These are phyloP conservation scores for Berkeleyomyces rouxiae DNA, from an alignment of 2,329 filamentous ascomycete genomes.

Conservation along the genomic window DNA sequence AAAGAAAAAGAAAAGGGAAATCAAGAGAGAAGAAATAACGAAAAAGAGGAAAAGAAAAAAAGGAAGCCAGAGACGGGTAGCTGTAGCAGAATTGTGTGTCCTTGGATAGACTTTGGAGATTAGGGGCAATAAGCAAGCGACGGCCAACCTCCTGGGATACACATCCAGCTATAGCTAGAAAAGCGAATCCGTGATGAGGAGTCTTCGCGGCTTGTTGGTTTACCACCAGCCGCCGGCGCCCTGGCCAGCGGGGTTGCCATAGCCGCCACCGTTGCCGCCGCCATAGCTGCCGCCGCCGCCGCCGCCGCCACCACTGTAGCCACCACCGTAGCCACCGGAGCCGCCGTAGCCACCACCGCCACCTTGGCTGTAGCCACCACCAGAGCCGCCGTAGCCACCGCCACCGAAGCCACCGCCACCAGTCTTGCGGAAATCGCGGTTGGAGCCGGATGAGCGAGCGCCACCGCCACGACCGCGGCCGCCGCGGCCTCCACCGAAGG, in stretches of 20 bases:
- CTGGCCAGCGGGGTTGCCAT: conserved; percentile 53
- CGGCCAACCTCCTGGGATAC: not conserved
- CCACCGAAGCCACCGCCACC: conserved; percentile 28
- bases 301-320: conserved; percentile 28
- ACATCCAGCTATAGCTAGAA: not conserved
- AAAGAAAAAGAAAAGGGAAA: conserved; percentile 19
- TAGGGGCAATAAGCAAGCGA: no score
- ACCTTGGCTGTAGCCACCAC: conserved; percentile 25
- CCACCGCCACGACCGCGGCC: conserved; percentile 46
- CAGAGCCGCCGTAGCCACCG: conserved; percentile 29
- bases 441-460: conserved; percentile 48
- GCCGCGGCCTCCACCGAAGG: conserved; percentile 53
- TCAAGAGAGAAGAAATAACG: conserved; percentile 11
- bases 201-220: conserved; percentile 16
- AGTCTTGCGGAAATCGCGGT: conserved; percentile 77
- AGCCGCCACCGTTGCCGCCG: conserved; percentile 29
- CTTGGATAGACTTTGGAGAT: no score
- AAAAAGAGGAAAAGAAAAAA: conserved; percentile 14
- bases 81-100: not conserved
- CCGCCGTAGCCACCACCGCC: conserved; percentile 24
- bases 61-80: conserved; percentile 2
- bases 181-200: not conserved
- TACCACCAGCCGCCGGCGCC: conserved; percentile 55
- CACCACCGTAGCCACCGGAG: conserved; percentile 24
- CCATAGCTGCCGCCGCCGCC: conserved; percentile 26